Evolutionary conservation across 2,329 filamentous ascomycete genomes (phyloP).

Genomic region (Penicillium brasilianum): DNA sequence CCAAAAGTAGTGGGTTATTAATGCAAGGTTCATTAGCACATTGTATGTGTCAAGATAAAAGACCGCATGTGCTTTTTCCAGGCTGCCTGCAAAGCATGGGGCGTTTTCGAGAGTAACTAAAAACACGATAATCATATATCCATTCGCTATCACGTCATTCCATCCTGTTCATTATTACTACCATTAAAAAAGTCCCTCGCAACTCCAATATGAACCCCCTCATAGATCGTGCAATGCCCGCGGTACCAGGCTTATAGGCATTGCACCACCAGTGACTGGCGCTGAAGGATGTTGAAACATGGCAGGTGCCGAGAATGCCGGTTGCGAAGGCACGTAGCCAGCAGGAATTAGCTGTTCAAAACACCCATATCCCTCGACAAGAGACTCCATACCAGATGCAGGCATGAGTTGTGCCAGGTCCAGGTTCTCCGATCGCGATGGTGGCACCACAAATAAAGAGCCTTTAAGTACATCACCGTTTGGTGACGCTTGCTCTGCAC

Average conservation of each 20-base stretch:
- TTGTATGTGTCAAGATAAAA: constrained; percentile 5
- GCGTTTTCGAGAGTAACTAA: neutral
- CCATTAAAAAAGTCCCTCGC: neutral
- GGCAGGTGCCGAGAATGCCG: constrained; percentile 23
- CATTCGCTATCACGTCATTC: neutral
- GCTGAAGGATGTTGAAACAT: constrained; percentile 28
- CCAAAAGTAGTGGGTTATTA: neutral
- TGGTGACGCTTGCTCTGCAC: constrained; percentile 29
- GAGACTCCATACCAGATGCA: constrained; percentile 26
- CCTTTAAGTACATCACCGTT: constrained; percentile 23
- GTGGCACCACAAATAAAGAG: constrained; percentile 16
- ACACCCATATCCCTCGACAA: constrained; percentile 33
- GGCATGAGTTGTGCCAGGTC: constrained; percentile 33
- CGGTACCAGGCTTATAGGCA: constrained; percentile 32
- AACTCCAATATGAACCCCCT: constrained; percentile 8
- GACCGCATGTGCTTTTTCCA: neutral
- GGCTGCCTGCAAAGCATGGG: neutral
- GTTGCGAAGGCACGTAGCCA: constrained; percentile 23
- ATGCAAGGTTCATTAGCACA: constrained; percentile 1
- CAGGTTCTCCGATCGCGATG: constrained; percentile 27
- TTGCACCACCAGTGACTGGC: constrained; percentile 27
- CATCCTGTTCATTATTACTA: neutral
- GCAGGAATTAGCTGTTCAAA: constrained; percentile 35
- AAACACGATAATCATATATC: constrained; percentile 3
- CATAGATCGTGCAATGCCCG: constrained; percentile 32